A percentile compares a stretch with the other conserved stretches of the same genome.
These are phyloP conservation scores for Carex parvula DNA, from an alignment of 176 grass and related monocot species.

Conservation along the genomic window DNA sequence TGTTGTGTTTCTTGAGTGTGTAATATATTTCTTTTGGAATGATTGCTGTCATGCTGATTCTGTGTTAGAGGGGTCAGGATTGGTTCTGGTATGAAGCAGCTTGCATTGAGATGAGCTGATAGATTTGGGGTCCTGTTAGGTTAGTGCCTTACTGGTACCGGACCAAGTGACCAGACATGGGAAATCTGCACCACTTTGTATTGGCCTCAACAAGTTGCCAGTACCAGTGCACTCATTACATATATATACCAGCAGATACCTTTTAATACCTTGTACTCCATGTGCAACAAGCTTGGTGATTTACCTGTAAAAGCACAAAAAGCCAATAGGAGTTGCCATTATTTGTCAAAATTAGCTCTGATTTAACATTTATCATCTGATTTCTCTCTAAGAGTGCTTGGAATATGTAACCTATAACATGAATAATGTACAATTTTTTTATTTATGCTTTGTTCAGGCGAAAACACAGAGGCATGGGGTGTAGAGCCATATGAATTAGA, in stretches of 20 bases:
- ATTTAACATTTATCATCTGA: background rate
- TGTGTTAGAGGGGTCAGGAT: background rate
- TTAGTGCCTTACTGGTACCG: background rate
- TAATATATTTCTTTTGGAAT: background rate
- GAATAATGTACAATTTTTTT: background rate
- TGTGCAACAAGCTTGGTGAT: background rate
- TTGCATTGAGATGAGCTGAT: background rate
- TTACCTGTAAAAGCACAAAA: background rate
- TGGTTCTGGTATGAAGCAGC: background rate
- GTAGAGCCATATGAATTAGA: slow-evolving; percentile 98
- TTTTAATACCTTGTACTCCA: background rate
- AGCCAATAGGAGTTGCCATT: background rate
- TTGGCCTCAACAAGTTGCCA: background rate
- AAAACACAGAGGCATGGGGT: slow-evolving; percentile 78
- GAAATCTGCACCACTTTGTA: background rate
- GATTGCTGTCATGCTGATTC: background rate
- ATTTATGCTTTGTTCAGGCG: slow-evolving; percentile 12
- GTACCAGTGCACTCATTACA: background rate
- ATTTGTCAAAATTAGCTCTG: background rate
- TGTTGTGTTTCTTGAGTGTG: background rate
- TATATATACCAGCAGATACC: background rate
- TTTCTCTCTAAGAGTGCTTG: background rate
- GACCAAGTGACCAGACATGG: background rate
- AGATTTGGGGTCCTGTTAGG: background rate
- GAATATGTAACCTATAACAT: background rate